Conservation (phyloP, 305 asterid genomes). For the Fraxinus baroniana region DNA sequence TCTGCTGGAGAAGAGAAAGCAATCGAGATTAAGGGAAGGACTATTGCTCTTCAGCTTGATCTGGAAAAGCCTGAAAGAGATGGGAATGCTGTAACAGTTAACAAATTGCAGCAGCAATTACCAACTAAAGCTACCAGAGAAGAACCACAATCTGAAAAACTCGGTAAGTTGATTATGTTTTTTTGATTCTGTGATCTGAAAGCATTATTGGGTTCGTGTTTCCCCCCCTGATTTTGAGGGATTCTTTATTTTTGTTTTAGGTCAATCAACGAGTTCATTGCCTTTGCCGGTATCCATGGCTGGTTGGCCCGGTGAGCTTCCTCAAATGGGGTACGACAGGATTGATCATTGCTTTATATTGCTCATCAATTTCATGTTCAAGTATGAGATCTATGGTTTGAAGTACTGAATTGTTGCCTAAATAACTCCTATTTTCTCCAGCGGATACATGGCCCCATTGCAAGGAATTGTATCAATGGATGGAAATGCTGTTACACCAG, state of each 20-base stretch:
- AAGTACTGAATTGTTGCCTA: constrained; percentile 16
- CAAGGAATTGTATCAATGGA: constrained; percentile 88
- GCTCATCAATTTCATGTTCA: constrained; percentile 16
- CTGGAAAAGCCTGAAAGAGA: constrained; percentile 67
- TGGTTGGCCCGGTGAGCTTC: constrained; percentile 93
- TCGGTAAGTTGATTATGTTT: constrained; percentile 25
- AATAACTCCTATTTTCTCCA: constrained; percentile 29
- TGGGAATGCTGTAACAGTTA: constrained; percentile 30
- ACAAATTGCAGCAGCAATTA: constrained; percentile 37
- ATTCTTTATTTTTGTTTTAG: background rate
- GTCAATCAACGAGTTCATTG: constrained; percentile 6
- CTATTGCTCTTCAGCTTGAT: constrained; percentile 60
- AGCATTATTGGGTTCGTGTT: background rate
- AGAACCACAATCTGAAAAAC: constrained; percentile 34
- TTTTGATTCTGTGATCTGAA: background rate
- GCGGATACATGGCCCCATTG: constrained; percentile 88
- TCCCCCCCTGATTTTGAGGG: background rate
- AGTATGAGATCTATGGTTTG: constrained; percentile 21
- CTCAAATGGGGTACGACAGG: constrained; percentile 80
- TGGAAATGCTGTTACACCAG: constrained; percentile 57
- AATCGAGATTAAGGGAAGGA: constrained; percentile 41
- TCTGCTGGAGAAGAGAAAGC: constrained; percentile 38
- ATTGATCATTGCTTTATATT: constrained; percentile 18
- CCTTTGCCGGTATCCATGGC: constrained; percentile 18
- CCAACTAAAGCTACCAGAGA: constrained; percentile 34